These are phyloP conservation scores for Kodamaea laetipori DNA, from an alignment of 805 yeast species.

Conservation along the genomic window DNA sequence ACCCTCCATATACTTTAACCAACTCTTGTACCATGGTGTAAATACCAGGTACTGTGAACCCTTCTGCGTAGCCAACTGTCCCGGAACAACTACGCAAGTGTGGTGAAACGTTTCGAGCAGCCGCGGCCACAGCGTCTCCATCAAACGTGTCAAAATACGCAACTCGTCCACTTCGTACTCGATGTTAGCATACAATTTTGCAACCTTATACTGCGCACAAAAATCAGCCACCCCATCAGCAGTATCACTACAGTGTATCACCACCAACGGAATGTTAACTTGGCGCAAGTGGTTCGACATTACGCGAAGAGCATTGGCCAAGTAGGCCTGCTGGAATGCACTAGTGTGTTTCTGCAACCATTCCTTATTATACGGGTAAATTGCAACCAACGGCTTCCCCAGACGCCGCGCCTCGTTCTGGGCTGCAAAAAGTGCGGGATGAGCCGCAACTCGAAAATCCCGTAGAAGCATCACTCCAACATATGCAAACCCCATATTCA, in stretches of 20 bases:
- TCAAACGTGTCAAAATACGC: constrained; percentile 27
- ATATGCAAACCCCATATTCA: constrained; percentile 13
- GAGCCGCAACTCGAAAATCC: constrained; percentile 50
- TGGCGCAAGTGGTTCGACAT: constrained; percentile 32
- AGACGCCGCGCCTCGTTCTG: constrained; percentile 30
- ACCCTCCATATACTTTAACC: constrained; percentile 34
- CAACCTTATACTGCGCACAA: constrained; percentile 24
- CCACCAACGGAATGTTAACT: constrained; percentile 42
- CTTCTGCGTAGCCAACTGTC: constrained; percentile 33
- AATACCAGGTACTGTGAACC: constrained; percentile 47
- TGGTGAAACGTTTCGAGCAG: constrained; percentile 37
- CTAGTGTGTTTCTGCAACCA: constrained; percentile 47
- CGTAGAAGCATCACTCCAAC: constrained; percentile 40
- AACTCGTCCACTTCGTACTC: constrained; percentile 51
- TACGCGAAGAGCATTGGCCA: constrained; percentile 32
- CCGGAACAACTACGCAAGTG: constrained; percentile 45
- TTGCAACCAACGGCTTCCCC: constrained; percentile 37
- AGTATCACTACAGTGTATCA: constrained; percentile 38
- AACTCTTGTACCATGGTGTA: constrained; percentile 45
- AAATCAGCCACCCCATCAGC: constrained; percentile 25
- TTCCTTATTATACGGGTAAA: constrained; percentile 44
- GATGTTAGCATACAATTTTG: constrained; percentile 37
- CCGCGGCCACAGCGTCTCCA: constrained; percentile 15
- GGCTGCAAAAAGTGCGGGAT: constrained; percentile 42
- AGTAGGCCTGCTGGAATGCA: constrained; percentile 43